These are phyloP conservation scores for Citrus inodora DNA, from an alignment of 345 rosid genomes.

Conservation along the genomic window DNA sequence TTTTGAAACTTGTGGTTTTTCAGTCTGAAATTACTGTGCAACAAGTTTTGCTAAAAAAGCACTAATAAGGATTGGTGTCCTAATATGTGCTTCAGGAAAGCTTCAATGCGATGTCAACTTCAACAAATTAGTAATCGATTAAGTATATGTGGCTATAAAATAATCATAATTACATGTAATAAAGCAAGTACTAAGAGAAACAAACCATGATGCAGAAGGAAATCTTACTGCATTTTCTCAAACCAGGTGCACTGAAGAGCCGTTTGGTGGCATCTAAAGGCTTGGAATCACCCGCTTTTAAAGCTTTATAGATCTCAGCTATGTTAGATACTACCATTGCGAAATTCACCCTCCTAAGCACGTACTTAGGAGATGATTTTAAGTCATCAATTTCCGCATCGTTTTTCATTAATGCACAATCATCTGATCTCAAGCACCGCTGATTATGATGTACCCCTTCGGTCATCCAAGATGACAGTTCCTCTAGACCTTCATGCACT, in stretches of 20 bases:
- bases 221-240: constrained; percentile 50
- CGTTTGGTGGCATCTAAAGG: constrained; percentile 39
- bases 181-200: neutral
- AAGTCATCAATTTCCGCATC: constrained; percentile 14
- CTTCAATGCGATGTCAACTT: no score
- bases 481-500: constrained; percentile 35
- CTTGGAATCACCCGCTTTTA: constrained; percentile 39
- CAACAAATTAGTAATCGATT: no score
- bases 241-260: constrained; percentile 40
- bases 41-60: neutral
- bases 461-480: constrained; percentile 45
- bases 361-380: constrained; percentile 38
- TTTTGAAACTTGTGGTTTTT: neutral
- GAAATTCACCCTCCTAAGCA: constrained; percentile 45
- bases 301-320: constrained; percentile 41
- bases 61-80: neutral
- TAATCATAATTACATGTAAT: neutral
- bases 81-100: no score
- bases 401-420: constrained; percentile 15
- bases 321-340: constrained; percentile 47
- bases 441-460: constrained; percentile 61
- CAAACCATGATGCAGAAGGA: neutral
- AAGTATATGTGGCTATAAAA: neutral
- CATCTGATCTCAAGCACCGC: constrained; percentile 36
- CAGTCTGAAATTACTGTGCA: neutral